phyloP scores from a whole-genome alignment of 148 eudicot genomes.

The Vaccinium vitisidaea region DNA sequence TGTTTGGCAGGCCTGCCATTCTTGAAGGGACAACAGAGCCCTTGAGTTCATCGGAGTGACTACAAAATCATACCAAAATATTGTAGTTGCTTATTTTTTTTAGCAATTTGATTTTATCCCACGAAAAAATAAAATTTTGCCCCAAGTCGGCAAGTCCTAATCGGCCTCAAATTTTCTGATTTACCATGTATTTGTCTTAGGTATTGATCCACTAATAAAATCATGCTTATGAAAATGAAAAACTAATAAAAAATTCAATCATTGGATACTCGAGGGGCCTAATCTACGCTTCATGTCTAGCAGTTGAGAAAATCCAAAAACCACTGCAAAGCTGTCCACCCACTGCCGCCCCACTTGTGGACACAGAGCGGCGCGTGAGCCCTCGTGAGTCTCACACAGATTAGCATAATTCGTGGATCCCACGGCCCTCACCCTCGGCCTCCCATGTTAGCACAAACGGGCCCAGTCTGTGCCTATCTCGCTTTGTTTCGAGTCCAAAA shows the following conservation, averaged over 20 bases:
- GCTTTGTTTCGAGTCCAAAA: too few relatives aligned
- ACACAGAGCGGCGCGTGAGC: slow-evolving; percentile 17
- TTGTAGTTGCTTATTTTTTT: too few relatives aligned
- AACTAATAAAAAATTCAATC: slow-evolving; percentile 1
- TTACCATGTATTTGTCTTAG: too few relatives aligned
- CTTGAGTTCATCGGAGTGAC: too few relatives aligned
- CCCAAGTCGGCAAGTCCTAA: neutral
- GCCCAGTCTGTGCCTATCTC: too few relatives aligned
- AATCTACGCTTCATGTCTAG: neutral
- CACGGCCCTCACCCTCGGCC: neutral
- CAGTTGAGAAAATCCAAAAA: neutral
- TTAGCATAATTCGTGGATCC: neutral
- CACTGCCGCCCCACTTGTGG: neutral
- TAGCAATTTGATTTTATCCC: neutral
- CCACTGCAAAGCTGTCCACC: neutral
- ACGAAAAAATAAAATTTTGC: neutral
- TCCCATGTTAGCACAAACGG: neutral
- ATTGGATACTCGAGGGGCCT: slow-evolving; percentile 9
- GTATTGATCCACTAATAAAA: neutral
- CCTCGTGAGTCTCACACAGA: neutral
- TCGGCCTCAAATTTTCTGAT: neutral
- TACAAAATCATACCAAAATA: too few relatives aligned
- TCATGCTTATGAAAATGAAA: neutral
- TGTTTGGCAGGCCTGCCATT: too few relatives aligned
- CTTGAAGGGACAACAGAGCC: too few relatives aligned